Conservation (phyloP, 1,284 basidiomycete species). For the Caloboletus inedulis region DNA sequence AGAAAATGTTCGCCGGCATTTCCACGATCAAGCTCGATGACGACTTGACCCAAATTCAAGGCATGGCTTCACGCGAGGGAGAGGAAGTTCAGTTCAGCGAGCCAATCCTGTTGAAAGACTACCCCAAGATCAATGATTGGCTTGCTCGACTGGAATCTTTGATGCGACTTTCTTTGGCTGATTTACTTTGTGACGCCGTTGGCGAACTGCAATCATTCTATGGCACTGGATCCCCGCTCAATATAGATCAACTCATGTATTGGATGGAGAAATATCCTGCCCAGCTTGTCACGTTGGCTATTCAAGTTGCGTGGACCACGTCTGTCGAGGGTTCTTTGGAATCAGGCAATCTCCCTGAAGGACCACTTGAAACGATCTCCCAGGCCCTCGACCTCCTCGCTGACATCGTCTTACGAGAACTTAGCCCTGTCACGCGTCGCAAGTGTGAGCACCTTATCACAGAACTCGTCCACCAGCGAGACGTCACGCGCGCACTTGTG, state of each 20-base stretch:
- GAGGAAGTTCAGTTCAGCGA: constrained; percentile 86
- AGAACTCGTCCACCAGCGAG: constrained; percentile 96
- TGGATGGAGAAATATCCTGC: constrained; percentile 96
- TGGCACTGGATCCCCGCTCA: constrained; percentile 53
- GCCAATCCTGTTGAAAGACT: constrained; percentile 87
- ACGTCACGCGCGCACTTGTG: constrained; percentile 84
- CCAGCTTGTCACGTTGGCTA: constrained; percentile 90
- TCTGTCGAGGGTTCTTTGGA: constrained; percentile 79
- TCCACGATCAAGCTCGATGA: constrained; percentile 89
- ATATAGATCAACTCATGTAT: constrained; percentile 67
- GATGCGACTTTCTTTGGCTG: constrained; percentile 91
- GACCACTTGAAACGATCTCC: constrained; percentile 71
- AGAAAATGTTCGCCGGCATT: constrained; percentile 99
- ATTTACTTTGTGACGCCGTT: constrained; percentile 77
- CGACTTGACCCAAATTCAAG: constrained; percentile 81
- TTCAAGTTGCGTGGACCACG: constrained; percentile 93
- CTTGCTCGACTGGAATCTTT: constrained; percentile 88
- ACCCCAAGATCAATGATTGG: constrained; percentile 99
- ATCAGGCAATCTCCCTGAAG: constrained; percentile 52
- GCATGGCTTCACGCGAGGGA: constrained; percentile 93
- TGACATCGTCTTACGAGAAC: constrained; percentile 90
- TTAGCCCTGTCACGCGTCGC: constrained; percentile 84
- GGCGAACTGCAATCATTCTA: constrained; percentile 81
- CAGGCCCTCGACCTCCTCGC: constrained; percentile 92
- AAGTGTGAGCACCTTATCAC: constrained; percentile 99